These are phyloP conservation scores for Podaxis rugospora DNA, from an alignment of 768 basidiomycete genomes.

Conservation along the genomic window DNA sequence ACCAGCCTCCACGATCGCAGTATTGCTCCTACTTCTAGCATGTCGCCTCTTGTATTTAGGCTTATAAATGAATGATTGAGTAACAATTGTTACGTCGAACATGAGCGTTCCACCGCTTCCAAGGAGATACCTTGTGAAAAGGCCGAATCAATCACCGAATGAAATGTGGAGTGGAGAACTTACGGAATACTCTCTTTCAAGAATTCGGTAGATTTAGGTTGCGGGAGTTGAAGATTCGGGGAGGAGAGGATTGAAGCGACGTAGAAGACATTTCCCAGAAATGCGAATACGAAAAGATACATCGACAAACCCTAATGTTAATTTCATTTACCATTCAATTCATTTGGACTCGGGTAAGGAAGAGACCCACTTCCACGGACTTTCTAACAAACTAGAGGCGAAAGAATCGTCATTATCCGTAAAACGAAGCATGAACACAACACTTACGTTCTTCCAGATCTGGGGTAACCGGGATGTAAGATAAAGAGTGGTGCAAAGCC, in stretches of 20 bases:
- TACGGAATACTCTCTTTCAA: constrained; percentile 83
- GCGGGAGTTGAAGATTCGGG: constrained; percentile 53
- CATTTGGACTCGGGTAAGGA: neutral
- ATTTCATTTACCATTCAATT: constrained; percentile 1
- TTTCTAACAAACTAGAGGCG: constrained; percentile 69
- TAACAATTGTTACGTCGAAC: constrained; percentile 90
- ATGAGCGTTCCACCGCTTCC: constrained; percentile 91
- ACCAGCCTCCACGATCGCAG: constrained; percentile 10
- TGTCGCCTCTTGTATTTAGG: constrained; percentile 38
- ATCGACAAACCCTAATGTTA: constrained; percentile 78
- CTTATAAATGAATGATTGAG: constrained; percentile 79
- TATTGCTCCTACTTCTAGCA: constrained; percentile 17
- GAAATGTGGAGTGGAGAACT: constrained; percentile 26
- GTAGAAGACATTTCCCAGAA: constrained; percentile 91
- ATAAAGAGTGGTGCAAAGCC: constrained; percentile 91
- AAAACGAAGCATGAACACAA: neutral
- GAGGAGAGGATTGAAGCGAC: constrained; percentile 86
- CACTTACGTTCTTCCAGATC: constrained; percentile 97
- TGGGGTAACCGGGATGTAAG: constrained; percentile 93
- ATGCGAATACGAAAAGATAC: constrained; percentile 90
- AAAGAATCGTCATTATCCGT: constrained; percentile 3
- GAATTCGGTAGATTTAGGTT: constrained; percentile 58
- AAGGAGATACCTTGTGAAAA: constrained; percentile 65
- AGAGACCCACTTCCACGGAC: constrained; percentile 68
- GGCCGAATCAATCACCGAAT: neutral